A percentile compares a stretch with the other conserved stretches of the same genome.
phyloP scores from a whole-genome alignment of 805 yeast species.

The Saturnispora halmiae region DNA sequence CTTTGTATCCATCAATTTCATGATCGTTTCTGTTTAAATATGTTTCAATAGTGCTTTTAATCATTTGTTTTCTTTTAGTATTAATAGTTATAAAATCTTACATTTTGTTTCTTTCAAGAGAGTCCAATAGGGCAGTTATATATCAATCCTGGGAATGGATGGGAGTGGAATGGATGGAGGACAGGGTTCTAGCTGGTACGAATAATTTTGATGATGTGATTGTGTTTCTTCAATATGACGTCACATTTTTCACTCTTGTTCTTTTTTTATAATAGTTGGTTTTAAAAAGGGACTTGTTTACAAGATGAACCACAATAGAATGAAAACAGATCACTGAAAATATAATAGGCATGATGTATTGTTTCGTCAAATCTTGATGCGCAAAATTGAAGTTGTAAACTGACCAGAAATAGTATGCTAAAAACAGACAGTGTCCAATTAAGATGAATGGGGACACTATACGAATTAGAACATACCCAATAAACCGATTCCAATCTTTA shows the following conservation, averaged over 20 bases:
- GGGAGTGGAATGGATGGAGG: too few species aligned
- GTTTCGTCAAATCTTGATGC: constrained; percentile 9
- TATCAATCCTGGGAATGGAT: too few species aligned
- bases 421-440: constrained; percentile 18
- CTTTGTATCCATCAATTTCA: constrained; percentile 51
- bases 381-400: constrained; percentile 15
- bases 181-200: too few species aligned
- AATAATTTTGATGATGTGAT: too few species aligned
- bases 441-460: constrained; percentile 22
- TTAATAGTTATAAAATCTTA: too few species aligned
- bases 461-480: constrained; percentile 24
- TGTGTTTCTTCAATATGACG: background rate
- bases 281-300: constrained; percentile 22
- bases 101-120: too few species aligned
- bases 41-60: constrained; percentile 31
- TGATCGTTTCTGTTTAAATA: constrained; percentile 60
- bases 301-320: constrained; percentile 21
- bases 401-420: constrained; percentile 17
- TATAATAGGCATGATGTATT: constrained; percentile 16
- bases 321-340: constrained; percentile 17
- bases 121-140: too few species aligned
- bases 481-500: constrained; percentile 17
- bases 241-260: constrained; percentile 12
- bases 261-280: constrained; percentile 20
- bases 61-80: constrained; percentile 1